Evolutionary conservation across 164 flowering plant species (phyloP).

Genomic region (Chloranthus sessilifolius): DNA sequence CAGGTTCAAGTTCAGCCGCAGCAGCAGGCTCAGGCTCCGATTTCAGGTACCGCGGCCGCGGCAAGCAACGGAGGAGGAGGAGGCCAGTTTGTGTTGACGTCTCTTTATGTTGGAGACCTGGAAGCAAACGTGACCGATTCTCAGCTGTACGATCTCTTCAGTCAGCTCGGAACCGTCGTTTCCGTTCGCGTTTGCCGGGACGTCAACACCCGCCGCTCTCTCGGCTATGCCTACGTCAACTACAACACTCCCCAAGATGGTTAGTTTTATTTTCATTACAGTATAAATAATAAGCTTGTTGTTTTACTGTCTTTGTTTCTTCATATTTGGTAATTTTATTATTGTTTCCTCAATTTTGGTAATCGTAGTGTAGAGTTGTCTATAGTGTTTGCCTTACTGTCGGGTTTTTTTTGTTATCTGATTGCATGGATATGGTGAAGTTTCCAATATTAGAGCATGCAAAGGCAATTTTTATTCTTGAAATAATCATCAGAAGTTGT

Average conservation of each 20-base stretch:
- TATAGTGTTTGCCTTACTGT: too few relatives aligned
- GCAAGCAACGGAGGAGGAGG: constrained; percentile 11
- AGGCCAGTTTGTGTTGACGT: constrained; percentile 38
- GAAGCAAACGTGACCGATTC: constrained; percentile 70
- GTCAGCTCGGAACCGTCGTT: constrained; percentile 65
- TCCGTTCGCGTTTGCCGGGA: constrained; percentile 85
- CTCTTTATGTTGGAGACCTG: constrained; percentile 80
- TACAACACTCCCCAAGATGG: constrained; percentile 64
- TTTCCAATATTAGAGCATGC: too few relatives aligned
- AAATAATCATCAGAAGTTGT: too few relatives aligned
- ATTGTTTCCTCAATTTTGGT: too few relatives aligned
- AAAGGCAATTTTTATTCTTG: too few relatives aligned
- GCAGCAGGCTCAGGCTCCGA: constrained; percentile 15
- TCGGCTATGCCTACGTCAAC: constrained; percentile 88
- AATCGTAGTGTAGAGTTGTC: too few relatives aligned
- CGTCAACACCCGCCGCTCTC: constrained; percentile 57
- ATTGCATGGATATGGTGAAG: too few relatives aligned
- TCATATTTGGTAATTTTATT: too few relatives aligned
- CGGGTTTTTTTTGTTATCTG: too few relatives aligned
- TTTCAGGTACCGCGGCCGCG: constrained; percentile 31
- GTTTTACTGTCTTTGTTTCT: background rate
- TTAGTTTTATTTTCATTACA: too few relatives aligned
- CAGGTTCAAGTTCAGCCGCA: constrained; percentile 52
- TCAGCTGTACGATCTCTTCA: constrained; percentile 78
- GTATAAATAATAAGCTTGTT: too few relatives aligned